phyloP scores from a whole-genome alignment of 139 green algal species.

The Haematococcus lacustris region DNA sequence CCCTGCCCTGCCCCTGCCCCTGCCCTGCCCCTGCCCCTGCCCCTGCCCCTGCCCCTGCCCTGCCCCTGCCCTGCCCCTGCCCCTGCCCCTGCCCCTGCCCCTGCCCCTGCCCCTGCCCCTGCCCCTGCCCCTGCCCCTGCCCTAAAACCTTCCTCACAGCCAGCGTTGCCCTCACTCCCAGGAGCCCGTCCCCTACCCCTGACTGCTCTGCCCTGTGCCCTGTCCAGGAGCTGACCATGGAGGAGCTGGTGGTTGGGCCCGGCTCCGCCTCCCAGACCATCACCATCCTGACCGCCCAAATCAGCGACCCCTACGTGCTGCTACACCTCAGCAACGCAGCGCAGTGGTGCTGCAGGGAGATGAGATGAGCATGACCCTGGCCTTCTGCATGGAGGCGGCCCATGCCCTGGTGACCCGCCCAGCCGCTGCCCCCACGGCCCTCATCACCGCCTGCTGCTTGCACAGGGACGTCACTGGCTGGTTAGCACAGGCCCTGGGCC shows the following conservation, averaged over 20 bases:
- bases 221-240: conserved; percentile 42
- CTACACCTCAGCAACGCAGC: conserved; percentile 53
- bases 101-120: no score
- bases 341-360: conserved; percentile 29
- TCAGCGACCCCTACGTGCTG: conserved; percentile 58
- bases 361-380: not conserved
- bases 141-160: no score
- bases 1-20: no score
- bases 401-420: not conserved
- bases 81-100: no score
- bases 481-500: no score
- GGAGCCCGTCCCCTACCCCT: no score
- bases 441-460: conserved; percentile 43
- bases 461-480: conserved; percentile 46
- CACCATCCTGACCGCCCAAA: conserved; percentile 37
- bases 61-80: no score
- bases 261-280: not conserved
- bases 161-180: no score
- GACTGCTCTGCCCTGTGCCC: no score
- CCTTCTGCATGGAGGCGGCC: not conserved
- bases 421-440: not conserved
- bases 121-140: no score
- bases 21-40: no score
- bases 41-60: no score
- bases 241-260: conserved; percentile 30